These are phyloP conservation scores for Cyclospora cayetanensis DNA, from an alignment of 169 alveolate genomes.

Conservation along the genomic window DNA sequence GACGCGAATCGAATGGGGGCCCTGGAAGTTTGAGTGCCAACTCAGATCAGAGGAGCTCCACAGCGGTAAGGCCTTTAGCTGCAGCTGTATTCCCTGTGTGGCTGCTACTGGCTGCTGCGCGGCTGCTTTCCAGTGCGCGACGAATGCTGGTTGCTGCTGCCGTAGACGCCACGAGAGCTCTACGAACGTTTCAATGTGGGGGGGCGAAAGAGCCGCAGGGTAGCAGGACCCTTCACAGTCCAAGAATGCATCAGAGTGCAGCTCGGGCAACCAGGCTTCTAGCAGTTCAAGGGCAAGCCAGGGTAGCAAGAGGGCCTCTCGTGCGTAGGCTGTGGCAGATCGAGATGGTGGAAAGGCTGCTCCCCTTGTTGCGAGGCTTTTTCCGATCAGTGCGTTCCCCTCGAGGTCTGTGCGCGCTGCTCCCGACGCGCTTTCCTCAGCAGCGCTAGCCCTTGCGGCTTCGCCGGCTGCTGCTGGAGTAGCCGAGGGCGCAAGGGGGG, in stretches of 20 bases:
- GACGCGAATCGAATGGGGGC: not conserved
- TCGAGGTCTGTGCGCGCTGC: too few species aligned
- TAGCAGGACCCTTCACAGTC: not conserved
- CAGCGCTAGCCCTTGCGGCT: not conserved
- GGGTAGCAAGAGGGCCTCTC: conserved; percentile 30
- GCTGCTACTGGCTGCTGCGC: not conserved
- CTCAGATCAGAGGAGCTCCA: not conserved
- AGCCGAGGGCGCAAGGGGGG: not conserved
- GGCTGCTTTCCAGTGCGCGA: not conserved
- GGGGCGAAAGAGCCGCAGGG: not conserved
- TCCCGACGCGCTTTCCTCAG: not conserved
- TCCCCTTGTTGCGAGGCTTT: not conserved
- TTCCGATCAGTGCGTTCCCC: too few species aligned
- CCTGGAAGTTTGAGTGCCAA: not conserved
- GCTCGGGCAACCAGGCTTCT: conserved; percentile 46
- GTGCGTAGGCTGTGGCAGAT: not conserved
- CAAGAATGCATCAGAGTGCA: conserved; percentile 18
- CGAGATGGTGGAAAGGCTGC: not conserved
- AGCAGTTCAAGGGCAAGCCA: conserved; percentile 47
- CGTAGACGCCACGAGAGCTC: conserved; percentile 31
- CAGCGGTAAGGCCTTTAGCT: not conserved
- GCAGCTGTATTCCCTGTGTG: not conserved
- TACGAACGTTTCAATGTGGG: conserved; percentile 28
- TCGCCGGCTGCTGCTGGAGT: not conserved
- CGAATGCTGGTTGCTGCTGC: not conserved